Evolutionary conservation across 805 yeast genomes (phyloP).

Genomic region (Ogataea saltuana): DNA sequence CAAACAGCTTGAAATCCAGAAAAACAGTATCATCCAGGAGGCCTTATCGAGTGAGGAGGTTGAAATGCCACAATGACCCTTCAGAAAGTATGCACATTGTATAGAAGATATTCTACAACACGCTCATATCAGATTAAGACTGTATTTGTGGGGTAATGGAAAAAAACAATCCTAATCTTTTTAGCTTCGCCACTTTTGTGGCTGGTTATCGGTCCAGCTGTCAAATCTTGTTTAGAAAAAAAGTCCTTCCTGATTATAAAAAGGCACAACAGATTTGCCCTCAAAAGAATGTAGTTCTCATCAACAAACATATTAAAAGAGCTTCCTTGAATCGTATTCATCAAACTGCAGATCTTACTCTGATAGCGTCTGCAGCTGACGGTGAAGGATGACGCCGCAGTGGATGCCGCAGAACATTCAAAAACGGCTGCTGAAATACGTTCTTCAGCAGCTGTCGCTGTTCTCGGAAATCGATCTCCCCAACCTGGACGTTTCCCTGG

Average conservation of each 20-base stretch:
- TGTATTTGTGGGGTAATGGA: too few relatives aligned
- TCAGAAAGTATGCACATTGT: not conserved
- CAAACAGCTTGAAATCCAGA: constrained; percentile 44
- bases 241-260: not conserved
- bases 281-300: too few relatives aligned
- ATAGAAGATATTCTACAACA: too few relatives aligned
- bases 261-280: constrained; percentile 5
- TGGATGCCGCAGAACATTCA: constrained; percentile 90
- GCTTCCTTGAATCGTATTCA: too few relatives aligned
- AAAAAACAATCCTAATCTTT: too few relatives aligned
- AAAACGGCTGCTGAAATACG: constrained; percentile 74
- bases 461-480: constrained; percentile 77
- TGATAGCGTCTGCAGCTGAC: not conserved
- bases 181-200: too few relatives aligned
- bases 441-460: constrained; percentile 76
- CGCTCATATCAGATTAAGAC: too few relatives aligned
- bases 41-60: constrained; percentile 59
- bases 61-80: constrained; percentile 42
- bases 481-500: constrained; percentile 77
- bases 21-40: constrained; percentile 58
- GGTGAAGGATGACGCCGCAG: constrained; percentile 33
- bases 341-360: constrained; percentile 1
- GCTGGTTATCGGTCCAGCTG: constrained; percentile 16
- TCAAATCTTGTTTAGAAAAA: constrained; percentile 6
- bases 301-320: too few relatives aligned